A percentile compares a stretch with the other conserved stretches of the same genome.
Conservation (phyloP, 768 basidiomycete genomes). For the Polyporus arcularius region DNA sequence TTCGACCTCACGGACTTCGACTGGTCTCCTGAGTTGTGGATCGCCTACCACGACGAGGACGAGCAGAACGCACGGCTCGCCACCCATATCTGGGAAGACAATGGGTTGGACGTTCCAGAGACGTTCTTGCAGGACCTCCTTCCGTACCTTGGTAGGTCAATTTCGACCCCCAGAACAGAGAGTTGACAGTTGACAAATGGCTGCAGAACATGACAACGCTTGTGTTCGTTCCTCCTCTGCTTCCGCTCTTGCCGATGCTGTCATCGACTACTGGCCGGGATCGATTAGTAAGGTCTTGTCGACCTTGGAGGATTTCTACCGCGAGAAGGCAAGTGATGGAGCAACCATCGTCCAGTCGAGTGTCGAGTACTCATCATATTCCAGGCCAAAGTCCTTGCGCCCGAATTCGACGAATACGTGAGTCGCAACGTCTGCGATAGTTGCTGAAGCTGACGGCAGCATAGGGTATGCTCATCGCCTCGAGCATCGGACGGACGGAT, state of each 20-base stretch:
- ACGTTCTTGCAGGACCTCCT: conserved; percentile 59
- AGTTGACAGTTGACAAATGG: no score
- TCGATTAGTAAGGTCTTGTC: conserved; percentile 47
- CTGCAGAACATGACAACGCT: conserved; percentile 70
- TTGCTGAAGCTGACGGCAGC: neutral
- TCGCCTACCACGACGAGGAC: conserved; percentile 86
- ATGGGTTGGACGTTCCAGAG: conserved; percentile 86
- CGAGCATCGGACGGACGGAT: conserved; percentile 83
- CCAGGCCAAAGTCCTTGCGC: conserved; percentile 82
- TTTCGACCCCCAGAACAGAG: no score
- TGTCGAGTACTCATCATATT: neutral
- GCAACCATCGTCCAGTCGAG: neutral
- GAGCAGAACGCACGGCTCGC: conserved; percentile 89
- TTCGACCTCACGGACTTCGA: conserved; percentile 94
- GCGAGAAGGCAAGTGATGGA: conserved; percentile 63
- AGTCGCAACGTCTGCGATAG: conserved; percentile 30
- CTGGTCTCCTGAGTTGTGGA: conserved; percentile 88
- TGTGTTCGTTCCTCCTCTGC: conserved; percentile 80
- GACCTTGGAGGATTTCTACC: conserved; percentile 71
- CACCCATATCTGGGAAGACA: conserved; percentile 89
- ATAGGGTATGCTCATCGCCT: conserved; percentile 91
- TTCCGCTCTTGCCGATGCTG: conserved; percentile 73
- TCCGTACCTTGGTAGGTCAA: conserved; percentile 62
- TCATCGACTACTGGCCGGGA: conserved; percentile 65
- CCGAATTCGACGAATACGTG: conserved; percentile 93